Percentiles rank a stretch among this genome's conserved stretches.
phyloP scores from a whole-genome alignment of 805 yeast genomes.

The Kodamaea nitidulidarum region DNA sequence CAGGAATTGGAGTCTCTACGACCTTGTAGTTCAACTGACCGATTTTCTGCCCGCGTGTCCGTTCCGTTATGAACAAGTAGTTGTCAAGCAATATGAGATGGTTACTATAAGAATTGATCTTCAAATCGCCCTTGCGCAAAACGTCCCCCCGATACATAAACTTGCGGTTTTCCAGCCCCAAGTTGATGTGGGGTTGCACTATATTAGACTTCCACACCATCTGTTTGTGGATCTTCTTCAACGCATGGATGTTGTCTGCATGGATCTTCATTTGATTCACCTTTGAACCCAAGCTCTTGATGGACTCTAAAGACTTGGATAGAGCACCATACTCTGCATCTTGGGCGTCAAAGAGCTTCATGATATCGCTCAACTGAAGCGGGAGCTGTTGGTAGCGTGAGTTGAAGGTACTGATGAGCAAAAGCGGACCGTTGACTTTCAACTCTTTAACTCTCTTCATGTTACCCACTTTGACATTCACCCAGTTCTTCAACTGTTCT shows the following conservation, averaged over 20 bases:
- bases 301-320: conserved; percentile 49
- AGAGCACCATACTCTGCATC: conserved; percentile 52
- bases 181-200: conserved; percentile 27
- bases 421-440: conserved; percentile 37
- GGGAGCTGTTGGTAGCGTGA: conserved; percentile 51
- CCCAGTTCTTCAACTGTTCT: conserved; percentile 58
- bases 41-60: conserved; percentile 36
- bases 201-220: conserved; percentile 49
- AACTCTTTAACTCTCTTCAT: conserved; percentile 46
- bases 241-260: conserved; percentile 55
- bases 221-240: conserved; percentile 50
- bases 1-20: conserved; percentile 56
- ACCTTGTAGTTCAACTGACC: conserved; percentile 22
- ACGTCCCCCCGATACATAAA: conserved; percentile 58
- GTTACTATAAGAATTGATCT: conserved; percentile 50
- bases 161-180: conserved; percentile 48
- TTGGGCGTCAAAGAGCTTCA: conserved; percentile 37
- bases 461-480: conserved; percentile 45
- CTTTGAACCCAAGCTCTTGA: conserved; percentile 50
- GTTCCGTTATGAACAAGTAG: conserved; percentile 61
- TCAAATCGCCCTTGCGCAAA: conserved; percentile 58
- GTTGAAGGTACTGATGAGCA: conserved; percentile 41
- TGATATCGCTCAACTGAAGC: conserved; percentile 56
- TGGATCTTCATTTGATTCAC: conserved; percentile 61
- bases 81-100: conserved; percentile 67